phyloP scores from a whole-genome alignment of 2,329 filamentous ascomycete genomes.

The Phialemonium atrogriseum region DNA sequence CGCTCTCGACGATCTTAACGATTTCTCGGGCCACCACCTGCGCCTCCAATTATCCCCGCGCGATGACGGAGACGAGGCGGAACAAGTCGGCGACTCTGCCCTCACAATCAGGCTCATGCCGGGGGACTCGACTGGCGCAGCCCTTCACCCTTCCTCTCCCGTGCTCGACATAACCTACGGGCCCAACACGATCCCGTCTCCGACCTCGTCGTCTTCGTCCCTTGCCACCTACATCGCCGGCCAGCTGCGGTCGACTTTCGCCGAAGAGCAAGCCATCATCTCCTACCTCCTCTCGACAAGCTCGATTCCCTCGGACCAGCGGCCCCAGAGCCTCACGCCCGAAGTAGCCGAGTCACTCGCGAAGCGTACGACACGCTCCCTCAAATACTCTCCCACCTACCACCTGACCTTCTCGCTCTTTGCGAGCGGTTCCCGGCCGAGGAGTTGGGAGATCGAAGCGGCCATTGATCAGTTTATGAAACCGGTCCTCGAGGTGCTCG shows the following conservation, averaged over 20 bases:
- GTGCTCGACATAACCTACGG: conserved; percentile 72
- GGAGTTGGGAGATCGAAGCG: conserved; percentile 82
- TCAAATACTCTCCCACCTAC: conserved; percentile 90
- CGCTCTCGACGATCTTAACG: conserved; percentile 77
- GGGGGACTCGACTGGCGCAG: conserved; percentile 50
- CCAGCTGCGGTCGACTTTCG: conserved; percentile 69
- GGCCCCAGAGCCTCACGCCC: conserved; percentile 36
- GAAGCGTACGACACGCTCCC: conserved; percentile 71
- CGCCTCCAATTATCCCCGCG: conserved; percentile 56
- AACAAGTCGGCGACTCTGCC: conserved; percentile 42
- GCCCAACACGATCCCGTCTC: conserved; percentile 56
- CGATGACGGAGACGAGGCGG: conserved; percentile 17
- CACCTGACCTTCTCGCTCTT: conserved; percentile 95
- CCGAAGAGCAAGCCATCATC: conserved; percentile 82
- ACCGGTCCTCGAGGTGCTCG: conserved; percentile 71
- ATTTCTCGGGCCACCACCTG: conserved; percentile 77
- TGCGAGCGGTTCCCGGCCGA: conserved; percentile 68
- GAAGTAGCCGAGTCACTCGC: conserved; percentile 47
- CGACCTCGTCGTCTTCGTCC: conserved; percentile 60
- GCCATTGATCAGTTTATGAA: conserved; percentile 74
- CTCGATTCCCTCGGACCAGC: conserved; percentile 38
- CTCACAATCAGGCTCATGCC: conserved; percentile 64
- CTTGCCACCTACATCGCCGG: conserved; percentile 72
- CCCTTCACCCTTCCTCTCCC: conserved; percentile 60
- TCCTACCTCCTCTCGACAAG: conserved; percentile 61